Percentiles rank a stretch among this genome's conserved stretches.
These are phyloP conservation scores for Debaryomyces coudertii DNA, from an alignment of 1,139 yeast species.

Conservation along the genomic window DNA sequence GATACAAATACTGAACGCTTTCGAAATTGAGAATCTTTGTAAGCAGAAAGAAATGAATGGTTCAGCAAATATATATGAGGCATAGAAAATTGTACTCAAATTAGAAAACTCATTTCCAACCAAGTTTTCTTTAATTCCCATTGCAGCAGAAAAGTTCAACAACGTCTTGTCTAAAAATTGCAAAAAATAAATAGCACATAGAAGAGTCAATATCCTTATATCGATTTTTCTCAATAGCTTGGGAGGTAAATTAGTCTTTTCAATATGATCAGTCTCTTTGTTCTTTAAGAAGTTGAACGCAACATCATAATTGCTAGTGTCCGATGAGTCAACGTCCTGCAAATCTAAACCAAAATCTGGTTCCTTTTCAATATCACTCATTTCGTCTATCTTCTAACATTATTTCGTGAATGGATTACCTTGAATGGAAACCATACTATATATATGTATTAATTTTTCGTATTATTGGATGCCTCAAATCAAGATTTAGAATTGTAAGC, in stretches of 20 bases:
- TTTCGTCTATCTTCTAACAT: background rate
- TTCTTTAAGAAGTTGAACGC: slow-evolving; percentile 61
- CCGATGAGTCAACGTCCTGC: background rate
- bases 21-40: slow-evolving; percentile 33
- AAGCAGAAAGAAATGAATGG: slow-evolving; percentile 35
- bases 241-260: slow-evolving; percentile 22
- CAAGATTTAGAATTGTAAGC: slow-evolving; percentile 1
- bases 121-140: slow-evolving; percentile 42
- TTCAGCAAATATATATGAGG: slow-evolving; percentile 43
- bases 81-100: slow-evolving; percentile 36
- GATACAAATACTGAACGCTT: slow-evolving; percentile 29
- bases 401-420: background rate
- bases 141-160: slow-evolving; percentile 43
- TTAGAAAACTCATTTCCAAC: slow-evolving; percentile 35
- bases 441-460: background rate
- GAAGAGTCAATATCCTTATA: slow-evolving; percentile 24
- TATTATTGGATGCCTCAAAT: background rate
- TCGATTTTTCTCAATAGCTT: slow-evolving; percentile 22
- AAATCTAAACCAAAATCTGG: background rate
- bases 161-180: slow-evolving; percentile 42
- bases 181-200: slow-evolving; percentile 36
- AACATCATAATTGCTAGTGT: slow-evolving; percentile 3
- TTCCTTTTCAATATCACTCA: slow-evolving; percentile 4
- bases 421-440: background rate
- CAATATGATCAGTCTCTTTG: slow-evolving; percentile 85